phyloP scores from a whole-genome alignment of 352 stramenopile species.

The Globisporangium spiculum region DNA sequence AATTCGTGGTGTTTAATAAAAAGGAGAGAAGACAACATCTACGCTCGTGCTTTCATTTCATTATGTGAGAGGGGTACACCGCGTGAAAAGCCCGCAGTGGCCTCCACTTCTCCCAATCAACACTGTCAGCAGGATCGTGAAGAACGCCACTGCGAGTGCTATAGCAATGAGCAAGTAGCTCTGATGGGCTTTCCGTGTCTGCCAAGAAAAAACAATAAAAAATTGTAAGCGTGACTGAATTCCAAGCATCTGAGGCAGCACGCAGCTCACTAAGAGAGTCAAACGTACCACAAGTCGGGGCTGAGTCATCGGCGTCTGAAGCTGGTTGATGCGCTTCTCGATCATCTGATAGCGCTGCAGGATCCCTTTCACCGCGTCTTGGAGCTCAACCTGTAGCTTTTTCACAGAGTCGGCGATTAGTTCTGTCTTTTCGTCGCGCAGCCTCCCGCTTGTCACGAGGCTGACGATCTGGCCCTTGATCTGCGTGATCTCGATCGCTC shows the following conservation, averaged over 20 bases:
- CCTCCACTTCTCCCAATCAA: neutral
- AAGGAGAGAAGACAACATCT: neutral
- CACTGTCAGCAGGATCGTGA: neutral
- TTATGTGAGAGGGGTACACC: conserved; percentile 18
- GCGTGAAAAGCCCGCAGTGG: conserved; percentile 12
- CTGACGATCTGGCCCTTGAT: conserved; percentile 73
- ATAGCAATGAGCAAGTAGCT: conserved; percentile 23
- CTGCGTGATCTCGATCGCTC: conserved; percentile 70
- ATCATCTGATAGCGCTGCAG: conserved; percentile 55
- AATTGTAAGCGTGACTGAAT: neutral
- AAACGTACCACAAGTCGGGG: conserved; percentile 43
- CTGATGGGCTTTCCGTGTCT: conserved; percentile 30
- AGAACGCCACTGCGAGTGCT: neutral
- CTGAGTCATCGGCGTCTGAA: conserved; percentile 44
- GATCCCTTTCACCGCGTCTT: conserved; percentile 51
- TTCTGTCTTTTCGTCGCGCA: conserved; percentile 68
- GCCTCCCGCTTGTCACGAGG: conserved; percentile 56
- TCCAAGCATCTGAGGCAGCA: neutral
- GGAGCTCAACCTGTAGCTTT: conserved; percentile 58
- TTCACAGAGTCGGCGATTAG: conserved; percentile 55
- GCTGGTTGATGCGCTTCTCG: conserved; percentile 57
- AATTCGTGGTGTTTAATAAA: conserved; percentile 9
- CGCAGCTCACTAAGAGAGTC: neutral
- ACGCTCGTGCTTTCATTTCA: neutral
- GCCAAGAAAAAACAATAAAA: neutral